Percentiles rank a stretch among this genome's conserved stretches.
Evolutionary conservation across 768 basidiomycete species (phyloP).

Genomic region (Suillus cothurnatus): DNA sequence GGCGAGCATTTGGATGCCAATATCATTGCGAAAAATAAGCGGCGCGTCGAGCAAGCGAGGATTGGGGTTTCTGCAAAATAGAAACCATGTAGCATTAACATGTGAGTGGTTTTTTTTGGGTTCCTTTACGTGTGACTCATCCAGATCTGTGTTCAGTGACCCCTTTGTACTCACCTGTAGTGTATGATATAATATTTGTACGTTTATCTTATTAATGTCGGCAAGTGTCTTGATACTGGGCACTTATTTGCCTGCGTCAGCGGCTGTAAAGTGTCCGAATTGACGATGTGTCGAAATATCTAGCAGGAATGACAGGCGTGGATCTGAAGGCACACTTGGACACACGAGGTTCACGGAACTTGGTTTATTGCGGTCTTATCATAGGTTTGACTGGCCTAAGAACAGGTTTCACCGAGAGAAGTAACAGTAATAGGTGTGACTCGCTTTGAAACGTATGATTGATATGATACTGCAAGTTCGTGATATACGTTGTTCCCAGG

Average conservation of each 20-base stretch:
- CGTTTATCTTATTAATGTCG: neutral
- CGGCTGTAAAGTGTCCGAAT: neutral
- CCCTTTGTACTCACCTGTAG: neutral
- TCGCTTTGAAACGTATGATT: neutral
- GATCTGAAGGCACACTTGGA: neutral
- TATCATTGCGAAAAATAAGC: conserved; percentile 25
- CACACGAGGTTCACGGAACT: neutral
- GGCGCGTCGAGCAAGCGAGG: conserved; percentile 25
- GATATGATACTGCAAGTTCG: neutral
- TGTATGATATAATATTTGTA: neutral
- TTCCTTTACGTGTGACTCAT: neutral
- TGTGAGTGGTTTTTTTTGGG: neutral
- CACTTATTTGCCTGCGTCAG: neutral
- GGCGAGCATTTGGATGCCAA: conserved; percentile 16
- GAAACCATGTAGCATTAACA: neutral
- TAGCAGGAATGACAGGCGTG: neutral
- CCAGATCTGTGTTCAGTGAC: neutral
- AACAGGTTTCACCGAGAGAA: neutral
- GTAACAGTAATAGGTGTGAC: neutral
- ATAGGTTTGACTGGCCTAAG: neutral
- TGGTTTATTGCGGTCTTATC: neutral
- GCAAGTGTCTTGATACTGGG: neutral
- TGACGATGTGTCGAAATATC: neutral
- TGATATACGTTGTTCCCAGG: too few species aligned
- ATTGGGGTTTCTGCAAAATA: neutral